Base-by-base conservation (phyloP, 768 basidiomycete genomes). In the Daedaleopsis sinensis region DNA sequence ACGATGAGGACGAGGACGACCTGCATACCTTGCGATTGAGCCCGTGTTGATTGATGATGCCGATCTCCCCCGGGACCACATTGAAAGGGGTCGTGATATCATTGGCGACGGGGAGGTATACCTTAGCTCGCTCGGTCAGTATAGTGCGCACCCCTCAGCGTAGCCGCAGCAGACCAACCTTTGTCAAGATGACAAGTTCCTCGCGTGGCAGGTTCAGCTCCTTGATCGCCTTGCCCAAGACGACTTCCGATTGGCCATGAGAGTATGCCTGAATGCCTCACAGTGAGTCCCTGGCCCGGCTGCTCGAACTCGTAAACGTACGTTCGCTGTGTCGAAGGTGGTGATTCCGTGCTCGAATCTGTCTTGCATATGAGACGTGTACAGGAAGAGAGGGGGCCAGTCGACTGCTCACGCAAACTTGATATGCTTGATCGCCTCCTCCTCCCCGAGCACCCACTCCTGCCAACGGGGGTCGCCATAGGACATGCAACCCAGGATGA, bases 151-250 rank as follows among this genome's bases (percentile, higher is more conserved):
- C n/a, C n/a, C n/a, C n/a, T n/a, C n/a, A n/a, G n/a, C n/a, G n/a
- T n/a, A n/a, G n/a, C 13, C 35, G 21, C 24, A 19, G 5, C 3
- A 38, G 5, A 7, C 59, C 50, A 32, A 73, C 71, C 75, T 84
- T 85, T 48, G 82, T 83, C 69, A 84, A 72, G 52, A 85, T 74
- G 11, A 84, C 82, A 36, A 83, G 64, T 58, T 78, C 75, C n/a
- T 81, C 80, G 19, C 83, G 74, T 1, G 80, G 82, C 7, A 81
- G 68, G 35, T 78, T 63, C 55, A 77, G 70, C 65, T 77, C 65
- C 66, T 79, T 80, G 65, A 84, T 74, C 5, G 79, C 79, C 58
- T 80, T 78, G 12, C 82, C 81, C 21, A 82, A 70, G 59, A 82
- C 74, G 43, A 68, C 52, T 65, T 83, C 82, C 0, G 77, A 78